Evolutionary conservation across 768 basidiomycete genomes (phyloP).

Genomic region (Leccinellum albellum): DNA sequence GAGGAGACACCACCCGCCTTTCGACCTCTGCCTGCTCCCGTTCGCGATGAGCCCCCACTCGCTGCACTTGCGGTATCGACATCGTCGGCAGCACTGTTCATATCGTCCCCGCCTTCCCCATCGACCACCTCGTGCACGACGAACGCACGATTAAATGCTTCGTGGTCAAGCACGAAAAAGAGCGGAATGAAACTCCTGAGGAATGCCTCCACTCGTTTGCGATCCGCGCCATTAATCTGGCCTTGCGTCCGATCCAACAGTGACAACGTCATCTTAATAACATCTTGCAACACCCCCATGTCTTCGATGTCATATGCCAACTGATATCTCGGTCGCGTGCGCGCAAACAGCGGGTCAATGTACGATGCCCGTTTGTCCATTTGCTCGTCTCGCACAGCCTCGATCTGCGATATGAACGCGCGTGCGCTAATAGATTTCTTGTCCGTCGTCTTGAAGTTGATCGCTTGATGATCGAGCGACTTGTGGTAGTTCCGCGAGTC

Average conservation of each 20-base stretch:
- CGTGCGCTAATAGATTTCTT: conserved; percentile 79
- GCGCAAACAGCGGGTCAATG: conserved; percentile 48
- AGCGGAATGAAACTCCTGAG: conserved; percentile 73
- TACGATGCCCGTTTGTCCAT: conserved; percentile 66
- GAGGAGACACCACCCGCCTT: conserved; percentile 38
- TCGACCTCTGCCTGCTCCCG: conserved; percentile 39
- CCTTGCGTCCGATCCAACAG: conserved; percentile 87
- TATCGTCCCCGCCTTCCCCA: conserved; percentile 53
- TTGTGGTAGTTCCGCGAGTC: conserved; percentile 92
- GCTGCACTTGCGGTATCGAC: conserved; percentile 31
- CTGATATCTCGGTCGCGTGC: conserved; percentile 72
- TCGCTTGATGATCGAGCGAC: conserved; percentile 89
- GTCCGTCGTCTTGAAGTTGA: conserved; percentile 85
- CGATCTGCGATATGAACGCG: conserved; percentile 78
- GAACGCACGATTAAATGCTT: conserved; percentile 67
- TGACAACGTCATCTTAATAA: conserved; percentile 82
- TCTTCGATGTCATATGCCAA: conserved; percentile 77
- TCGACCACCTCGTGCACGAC: conserved; percentile 61
- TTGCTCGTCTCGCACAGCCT: conserved; percentile 80
- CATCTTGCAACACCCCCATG: conserved; percentile 75
- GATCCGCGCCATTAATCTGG: conserved; percentile 65
- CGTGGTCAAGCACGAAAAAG: conserved; percentile 72
- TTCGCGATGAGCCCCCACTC: conserved; percentile 25
- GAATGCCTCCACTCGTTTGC: conserved; percentile 79
- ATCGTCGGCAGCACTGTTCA: conserved; percentile 35